phyloP scores from a whole-genome alignment of 768 basidiomycete genomes.

The Suillus paluster region DNA sequence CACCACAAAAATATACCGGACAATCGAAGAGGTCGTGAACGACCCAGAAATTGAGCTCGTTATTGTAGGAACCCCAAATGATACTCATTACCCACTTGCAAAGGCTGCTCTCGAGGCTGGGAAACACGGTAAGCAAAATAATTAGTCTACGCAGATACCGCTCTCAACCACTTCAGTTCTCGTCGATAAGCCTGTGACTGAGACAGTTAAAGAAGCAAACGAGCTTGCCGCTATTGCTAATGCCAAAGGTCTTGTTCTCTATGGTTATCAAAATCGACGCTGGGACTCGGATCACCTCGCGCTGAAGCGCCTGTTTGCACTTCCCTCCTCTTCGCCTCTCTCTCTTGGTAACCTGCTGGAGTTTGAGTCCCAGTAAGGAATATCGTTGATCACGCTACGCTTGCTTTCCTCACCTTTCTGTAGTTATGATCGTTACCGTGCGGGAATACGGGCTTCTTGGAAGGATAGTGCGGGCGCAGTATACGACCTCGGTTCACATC shows the following conservation, averaged over 20 bases:
- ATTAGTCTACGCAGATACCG: background rate
- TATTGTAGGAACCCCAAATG: constrained; percentile 72
- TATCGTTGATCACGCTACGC: background rate
- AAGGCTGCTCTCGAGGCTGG: constrained; percentile 70
- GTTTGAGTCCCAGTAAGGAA: constrained; percentile 73
- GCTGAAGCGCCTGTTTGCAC: constrained; percentile 57
- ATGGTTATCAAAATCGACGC: constrained; percentile 75
- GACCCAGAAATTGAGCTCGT: constrained; percentile 71
- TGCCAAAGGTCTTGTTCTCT: constrained; percentile 63
- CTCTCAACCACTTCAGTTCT: constrained; percentile 50
- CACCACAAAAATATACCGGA: constrained; percentile 57
- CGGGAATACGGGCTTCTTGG: constrained; percentile 72
- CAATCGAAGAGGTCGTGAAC: constrained; percentile 60
- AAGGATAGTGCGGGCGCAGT: constrained; percentile 75
- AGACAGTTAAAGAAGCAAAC: constrained; percentile 58
- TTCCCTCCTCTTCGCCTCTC: constrained; percentile 53
- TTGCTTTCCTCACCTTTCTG: constrained; percentile 6
- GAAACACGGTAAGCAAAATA: constrained; percentile 61
- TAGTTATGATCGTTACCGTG: constrained; percentile 79
- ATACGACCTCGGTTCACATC: constrained; percentile 81
- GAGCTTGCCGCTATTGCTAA: constrained; percentile 65
- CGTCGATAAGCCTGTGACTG: constrained; percentile 79
- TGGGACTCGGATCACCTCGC: constrained; percentile 83
- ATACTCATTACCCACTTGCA: constrained; percentile 71
- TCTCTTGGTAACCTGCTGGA: constrained; percentile 67